Percentiles rank a stretch among this genome's conserved stretches.
Evolutionary conservation across 768 basidiomycete species (phyloP).

Genomic region (Grammothele lineata): DNA sequence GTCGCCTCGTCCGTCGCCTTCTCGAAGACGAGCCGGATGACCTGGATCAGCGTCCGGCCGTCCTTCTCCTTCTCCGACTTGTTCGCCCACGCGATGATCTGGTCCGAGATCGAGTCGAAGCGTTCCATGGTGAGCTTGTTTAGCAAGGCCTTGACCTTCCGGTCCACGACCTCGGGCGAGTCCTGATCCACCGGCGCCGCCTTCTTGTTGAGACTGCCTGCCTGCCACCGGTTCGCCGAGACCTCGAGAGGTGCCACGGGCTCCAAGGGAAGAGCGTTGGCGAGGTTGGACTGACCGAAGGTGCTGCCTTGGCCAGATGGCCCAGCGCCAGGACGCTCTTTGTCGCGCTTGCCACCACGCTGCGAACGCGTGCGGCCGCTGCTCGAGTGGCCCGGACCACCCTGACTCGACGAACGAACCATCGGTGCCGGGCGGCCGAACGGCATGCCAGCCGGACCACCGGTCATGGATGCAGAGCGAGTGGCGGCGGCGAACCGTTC

Average conservation of each 20-base stretch:
- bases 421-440: slow-evolving; percentile 52
- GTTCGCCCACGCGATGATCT: slow-evolving; percentile 95
- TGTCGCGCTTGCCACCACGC: slow-evolving; percentile 77
- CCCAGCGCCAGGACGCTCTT: slow-evolving; percentile 39
- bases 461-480: slow-evolving; percentile 56
- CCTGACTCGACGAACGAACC: slow-evolving; percentile 55
- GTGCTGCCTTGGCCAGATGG: slow-evolving; percentile 21
- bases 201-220: slow-evolving; percentile 38
- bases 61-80: slow-evolving; percentile 89
- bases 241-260: slow-evolving; percentile 73
- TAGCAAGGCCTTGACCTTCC: slow-evolving; percentile 86
- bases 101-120: slow-evolving; percentile 92
- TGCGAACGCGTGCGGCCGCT: slow-evolving; percentile 70
- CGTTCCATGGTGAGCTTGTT: slow-evolving; percentile 98
- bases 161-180: slow-evolving; percentile 83
- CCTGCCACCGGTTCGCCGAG: slow-evolving; percentile 83
- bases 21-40: slow-evolving; percentile 94
- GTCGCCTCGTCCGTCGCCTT: slow-evolving; percentile 96
- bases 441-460: slow-evolving; percentile 40
- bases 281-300: slow-evolving; percentile 22
- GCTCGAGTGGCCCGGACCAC: slow-evolving; percentile 43
- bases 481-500: slow-evolving; percentile 56
- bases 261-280: slow-evolving; percentile 39
- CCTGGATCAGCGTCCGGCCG: slow-evolving; percentile 90
- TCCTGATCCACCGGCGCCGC: slow-evolving; percentile 40